phyloP scores from a whole-genome alignment of 257 asterid species.

The Ajuga chamaepitys region DNA sequence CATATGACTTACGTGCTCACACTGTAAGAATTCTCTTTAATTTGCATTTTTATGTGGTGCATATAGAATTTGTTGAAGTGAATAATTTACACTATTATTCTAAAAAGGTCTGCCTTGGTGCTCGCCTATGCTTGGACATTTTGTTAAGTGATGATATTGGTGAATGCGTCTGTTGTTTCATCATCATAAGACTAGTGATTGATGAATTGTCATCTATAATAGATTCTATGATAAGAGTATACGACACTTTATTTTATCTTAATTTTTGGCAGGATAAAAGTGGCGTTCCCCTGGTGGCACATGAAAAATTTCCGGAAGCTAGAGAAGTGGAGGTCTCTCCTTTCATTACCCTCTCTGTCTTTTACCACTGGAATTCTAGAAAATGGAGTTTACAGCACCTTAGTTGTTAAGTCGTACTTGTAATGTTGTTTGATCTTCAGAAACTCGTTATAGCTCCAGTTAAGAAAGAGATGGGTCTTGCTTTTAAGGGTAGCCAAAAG shows the following conservation, averaged over 20 bases:
- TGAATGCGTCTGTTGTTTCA: no score
- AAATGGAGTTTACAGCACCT: neutral
- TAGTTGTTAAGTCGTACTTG: neutral
- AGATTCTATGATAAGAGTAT: neutral
- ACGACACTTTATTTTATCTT: neutral
- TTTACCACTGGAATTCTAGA: neutral
- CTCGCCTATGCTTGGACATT: no score
- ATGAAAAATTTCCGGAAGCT: slow-evolving; percentile 51
- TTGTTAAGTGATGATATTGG: no score
- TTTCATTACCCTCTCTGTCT: neutral
- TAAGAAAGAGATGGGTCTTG: slow-evolving; percentile 60
- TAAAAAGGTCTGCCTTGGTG: no score
- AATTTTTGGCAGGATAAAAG: slow-evolving; percentile 45
- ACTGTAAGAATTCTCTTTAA: slow-evolving; percentile 27
- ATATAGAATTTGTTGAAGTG: neutral
- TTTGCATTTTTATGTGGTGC: neutral
- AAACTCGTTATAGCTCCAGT: slow-evolving; percentile 47
- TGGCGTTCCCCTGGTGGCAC: slow-evolving; percentile 50
- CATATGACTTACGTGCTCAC: slow-evolving; percentile 60
- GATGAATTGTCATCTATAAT: neutral
- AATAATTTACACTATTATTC: neutral
- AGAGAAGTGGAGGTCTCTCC: slow-evolving; percentile 63
- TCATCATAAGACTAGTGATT: neutral
- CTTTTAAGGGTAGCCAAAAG: slow-evolving; percentile 50
- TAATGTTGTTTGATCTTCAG: slow-evolving; percentile 24